Evolutionary conservation across 768 basidiomycete genomes (phyloP), one percentile per base, ranked within the genome.

Genomic region (Russula sp.): DNA sequence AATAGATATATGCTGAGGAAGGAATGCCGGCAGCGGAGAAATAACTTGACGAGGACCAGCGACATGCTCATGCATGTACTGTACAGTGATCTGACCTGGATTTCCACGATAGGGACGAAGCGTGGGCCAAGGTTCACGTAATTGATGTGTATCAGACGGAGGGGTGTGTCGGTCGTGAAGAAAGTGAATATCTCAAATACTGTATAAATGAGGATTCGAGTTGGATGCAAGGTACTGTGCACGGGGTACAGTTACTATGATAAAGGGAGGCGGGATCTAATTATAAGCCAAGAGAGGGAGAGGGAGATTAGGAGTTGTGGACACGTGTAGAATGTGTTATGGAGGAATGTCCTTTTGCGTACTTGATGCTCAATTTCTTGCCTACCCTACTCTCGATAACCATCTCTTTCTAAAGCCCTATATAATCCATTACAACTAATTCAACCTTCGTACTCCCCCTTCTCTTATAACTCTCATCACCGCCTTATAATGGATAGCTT

Each of bases 401-500:
- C 52, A 64, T 64, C 63, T 49, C 39, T 20, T 27, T 27, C 13
- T 59, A 55, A 35, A 49, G 58, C 32, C 22, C 52, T 64, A 64
- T 64, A 59, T 64, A 64, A 60, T 64, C 57, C 45, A 14, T 48
- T 54, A 22, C 18, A 39, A 11, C 20, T 13, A 22, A 31, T 50
- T 51, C 40, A 37, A 3, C 40, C 37, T n/a, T 47, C 44, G 13
- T 59, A 39, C 6, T 14, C 22, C 56, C 47, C 47, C 40, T 60
- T 35, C 53, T 20, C 10, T 27, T 48, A 31, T 44, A 34, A 10
- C 39, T 31, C 34, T 37, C 37, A 49, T 32, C 39, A 9, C 27
- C 20, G 18, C 47, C 16, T 6, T 20, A 45, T 34, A 63, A 88
- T 89, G 84, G 86, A 91, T 75, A 84, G 84, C 32, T 91, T 89